phyloP scores from a whole-genome alignment of 2,329 filamentous ascomycete species.

The Trematosphaeria pertusa region DNA sequence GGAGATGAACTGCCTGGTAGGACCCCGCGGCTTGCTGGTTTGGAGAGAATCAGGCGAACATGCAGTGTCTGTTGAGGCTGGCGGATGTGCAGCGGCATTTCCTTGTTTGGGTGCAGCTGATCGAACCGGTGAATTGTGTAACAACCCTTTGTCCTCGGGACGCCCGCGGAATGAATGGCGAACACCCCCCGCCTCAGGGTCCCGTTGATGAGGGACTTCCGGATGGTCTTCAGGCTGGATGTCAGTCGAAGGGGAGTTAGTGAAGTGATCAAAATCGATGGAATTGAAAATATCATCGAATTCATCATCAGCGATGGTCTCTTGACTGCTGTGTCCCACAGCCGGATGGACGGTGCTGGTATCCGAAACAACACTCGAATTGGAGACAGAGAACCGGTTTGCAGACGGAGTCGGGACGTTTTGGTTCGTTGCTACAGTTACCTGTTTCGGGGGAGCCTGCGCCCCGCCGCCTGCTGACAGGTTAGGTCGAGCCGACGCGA shows the following conservation, averaged over 20 bases:
- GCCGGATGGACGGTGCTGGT: too few relatives aligned
- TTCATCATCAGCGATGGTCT: constrained; percentile 14
- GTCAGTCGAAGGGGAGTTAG: constrained; percentile 1
- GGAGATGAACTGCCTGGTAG: constrained; percentile 25
- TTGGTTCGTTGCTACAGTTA: background rate
- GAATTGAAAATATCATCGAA: constrained; percentile 19
- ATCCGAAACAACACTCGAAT: too few relatives aligned
- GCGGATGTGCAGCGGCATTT: too few relatives aligned
- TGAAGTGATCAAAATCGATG: constrained; percentile 10
- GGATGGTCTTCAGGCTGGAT: background rate
- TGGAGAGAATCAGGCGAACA: background rate
- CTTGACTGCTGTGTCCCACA: background rate
- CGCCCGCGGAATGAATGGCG: too few relatives aligned
- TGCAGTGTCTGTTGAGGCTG: background rate
- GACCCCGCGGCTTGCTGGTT: constrained; percentile 2
- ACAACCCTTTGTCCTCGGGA: background rate
- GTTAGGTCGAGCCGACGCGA: background rate
- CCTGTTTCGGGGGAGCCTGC: background rate
- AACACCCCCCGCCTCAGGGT: too few relatives aligned
- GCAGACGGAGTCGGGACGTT: background rate
- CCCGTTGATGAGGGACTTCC: too few relatives aligned
- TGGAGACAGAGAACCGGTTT: background rate
- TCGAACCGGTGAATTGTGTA: too few relatives aligned
- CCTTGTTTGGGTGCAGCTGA: too few relatives aligned
- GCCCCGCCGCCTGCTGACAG: background rate